These are phyloP conservation scores for Podospora fimiseda DNA, from an alignment of 495 filamentous ascomycete species.

Conservation along the genomic window DNA sequence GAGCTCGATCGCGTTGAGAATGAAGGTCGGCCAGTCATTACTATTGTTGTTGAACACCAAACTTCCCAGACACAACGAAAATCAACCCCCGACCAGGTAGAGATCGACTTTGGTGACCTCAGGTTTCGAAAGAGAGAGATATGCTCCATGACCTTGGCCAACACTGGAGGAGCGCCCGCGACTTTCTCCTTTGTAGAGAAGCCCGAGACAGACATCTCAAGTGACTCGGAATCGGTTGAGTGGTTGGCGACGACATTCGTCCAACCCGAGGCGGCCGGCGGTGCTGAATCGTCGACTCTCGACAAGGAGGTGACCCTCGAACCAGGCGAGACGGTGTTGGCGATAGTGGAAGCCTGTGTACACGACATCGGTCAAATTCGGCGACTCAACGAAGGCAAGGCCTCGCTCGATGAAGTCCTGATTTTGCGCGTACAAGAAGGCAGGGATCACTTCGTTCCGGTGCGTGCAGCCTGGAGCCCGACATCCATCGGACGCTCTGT, in stretches of 20 bases:
- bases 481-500: conserved; percentile 79
- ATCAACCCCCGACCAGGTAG: conserved; percentile 20
- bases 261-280: conserved; percentile 28
- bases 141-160: conserved; percentile 74
- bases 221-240: conserved; percentile 36
- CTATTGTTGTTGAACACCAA: conserved; percentile 67
- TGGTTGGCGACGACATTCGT: conserved; percentile 69
- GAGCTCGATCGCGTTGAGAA: conserved; percentile 91
- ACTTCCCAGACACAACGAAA: conserved; percentile 10
- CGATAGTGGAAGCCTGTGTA: conserved; percentile 59
- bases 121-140: conserved; percentile 57
- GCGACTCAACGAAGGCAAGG: conserved; percentile 60
- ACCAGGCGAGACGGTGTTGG: conserved; percentile 75
- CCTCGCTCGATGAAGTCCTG: conserved; percentile 73
- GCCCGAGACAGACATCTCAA: conserved; percentile 44
- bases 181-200: conserved; percentile 68
- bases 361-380: conserved; percentile 56
- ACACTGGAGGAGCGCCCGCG: conserved; percentile 75
- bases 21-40: conserved; percentile 76
- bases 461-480: conserved; percentile 69
- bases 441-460: conserved; percentile 84
- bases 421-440: conserved; percentile 82
- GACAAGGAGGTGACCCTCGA: conserved; percentile 54
- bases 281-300: conserved; percentile 33
- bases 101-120: conserved; percentile 72